Evolutionary conservation across 2,329 filamentous ascomycete genomes (phyloP).

Genomic region (Aspergillus sp.): DNA sequence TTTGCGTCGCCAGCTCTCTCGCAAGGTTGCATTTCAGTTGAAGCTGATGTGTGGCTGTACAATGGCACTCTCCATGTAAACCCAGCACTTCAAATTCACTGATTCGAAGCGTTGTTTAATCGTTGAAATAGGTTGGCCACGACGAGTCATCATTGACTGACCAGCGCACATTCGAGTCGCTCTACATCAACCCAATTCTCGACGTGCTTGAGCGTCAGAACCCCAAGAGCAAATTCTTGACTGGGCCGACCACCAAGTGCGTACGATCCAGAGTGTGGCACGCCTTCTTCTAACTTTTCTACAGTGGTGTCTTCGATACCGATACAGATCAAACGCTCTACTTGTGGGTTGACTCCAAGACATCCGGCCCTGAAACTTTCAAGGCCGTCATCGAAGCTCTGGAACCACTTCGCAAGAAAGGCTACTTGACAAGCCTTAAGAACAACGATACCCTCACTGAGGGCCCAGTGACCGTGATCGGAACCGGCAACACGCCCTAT

Average conservation of each 20-base stretch:
- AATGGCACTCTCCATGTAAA: conserved; percentile 55
- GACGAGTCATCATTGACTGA: conserved; percentile 52
- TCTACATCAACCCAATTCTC: conserved; percentile 62
- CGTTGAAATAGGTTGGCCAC: conserved; percentile 53
- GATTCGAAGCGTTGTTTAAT: neutral
- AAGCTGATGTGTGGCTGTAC: conserved; percentile 63
- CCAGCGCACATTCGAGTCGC: conserved; percentile 54
- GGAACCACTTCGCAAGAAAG: conserved; percentile 54
- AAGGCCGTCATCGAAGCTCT: conserved; percentile 57
- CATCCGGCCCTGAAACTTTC: conserved; percentile 56
- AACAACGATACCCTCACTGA: conserved; percentile 44
- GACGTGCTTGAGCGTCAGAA: conserved; percentile 57
- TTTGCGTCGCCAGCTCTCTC: conserved; percentile 47
- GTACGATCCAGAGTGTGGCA: neutral
- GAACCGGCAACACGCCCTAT: conserved; percentile 58
- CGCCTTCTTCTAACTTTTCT: neutral
- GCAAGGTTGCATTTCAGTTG: conserved; percentile 57
- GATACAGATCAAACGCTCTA: conserved; percentile 58
- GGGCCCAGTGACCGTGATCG: conserved; percentile 60
- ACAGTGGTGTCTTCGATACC: conserved; percentile 62
- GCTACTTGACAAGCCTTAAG: conserved; percentile 56
- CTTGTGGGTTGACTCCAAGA: conserved; percentile 66
- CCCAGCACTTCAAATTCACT: conserved; percentile 4
- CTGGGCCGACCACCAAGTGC: conserved; percentile 50
- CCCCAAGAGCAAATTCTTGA: conserved; percentile 52